Evolutionary conservation across 495 filamentous ascomycete genomes (phyloP), one percentile per base, ranked within the genome.

Genomic region (Neurospora discreta): DNA sequence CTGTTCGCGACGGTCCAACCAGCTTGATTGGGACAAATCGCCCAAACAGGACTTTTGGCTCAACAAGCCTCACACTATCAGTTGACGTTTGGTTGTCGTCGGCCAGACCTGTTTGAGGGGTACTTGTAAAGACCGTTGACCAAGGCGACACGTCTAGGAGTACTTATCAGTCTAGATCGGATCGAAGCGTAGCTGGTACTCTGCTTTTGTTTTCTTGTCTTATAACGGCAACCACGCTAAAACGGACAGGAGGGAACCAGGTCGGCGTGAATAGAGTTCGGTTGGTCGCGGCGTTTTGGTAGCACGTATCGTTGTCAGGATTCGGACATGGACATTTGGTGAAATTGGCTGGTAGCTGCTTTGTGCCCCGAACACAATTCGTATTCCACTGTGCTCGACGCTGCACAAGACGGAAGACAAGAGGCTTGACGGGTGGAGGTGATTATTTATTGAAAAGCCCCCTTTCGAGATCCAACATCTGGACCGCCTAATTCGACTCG

Each of bases 311-410:
- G 42, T 46, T 23, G 36, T 70, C 69, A 38, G 42, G 42, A 39
- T 58, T 58, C n/a, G 58, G 52, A 70, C 69, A 70, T 70, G 26
- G 52, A 33, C 52, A 65, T 65, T 33, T 70, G 69, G 69, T 42
- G 69, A 70, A 26, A 70, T 70, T 70, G 69, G 69, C 69, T 70
- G 42, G 69, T 42, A 33, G 46, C 69, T 42, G 46, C 69, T 42
- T 52, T 70, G 69, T 33, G 69, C 69, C 41, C 46, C 42, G 69
- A 46, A 70, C 42, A 70, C 69, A 36, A 42, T 38, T 46, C 69
- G 39, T 60, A 60, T 65, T 18, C 52, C 26, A 33, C 52, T 30
- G 26, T 33, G 52, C 52, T 65, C 26, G 26, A 65, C 52, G 52
- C 52, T 60, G 52, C 52, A 60, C 52, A 65, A 65, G 52, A 65